Percentiles rank a stretch among this genome's conserved stretches.
phyloP scores from a whole-genome alignment of 768 basidiomycete genomes.

The Boletus huronensis region DNA sequence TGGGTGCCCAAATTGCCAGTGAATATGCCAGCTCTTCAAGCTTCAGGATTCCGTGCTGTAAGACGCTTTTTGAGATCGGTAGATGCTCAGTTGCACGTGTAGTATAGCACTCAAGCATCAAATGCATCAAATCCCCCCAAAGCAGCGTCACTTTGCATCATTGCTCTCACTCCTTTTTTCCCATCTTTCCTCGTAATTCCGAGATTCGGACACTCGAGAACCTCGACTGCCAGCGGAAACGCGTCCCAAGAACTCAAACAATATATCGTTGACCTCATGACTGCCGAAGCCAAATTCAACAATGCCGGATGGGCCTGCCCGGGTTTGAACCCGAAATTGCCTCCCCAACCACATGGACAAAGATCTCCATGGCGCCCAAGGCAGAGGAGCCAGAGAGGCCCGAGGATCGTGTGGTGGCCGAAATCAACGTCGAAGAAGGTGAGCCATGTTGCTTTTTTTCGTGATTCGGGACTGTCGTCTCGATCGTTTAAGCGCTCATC shows the following conservation, averaged over 20 bases:
- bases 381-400: slow-evolving; percentile 38
- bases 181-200: no score
- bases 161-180: no score
- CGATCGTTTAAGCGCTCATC: background rate
- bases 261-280: slow-evolving; percentile 20
- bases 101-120: slow-evolving; percentile 16
- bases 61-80: no score
- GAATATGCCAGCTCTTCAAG: no score
- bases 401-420: slow-evolving; percentile 46
- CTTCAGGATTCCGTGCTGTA: no score
- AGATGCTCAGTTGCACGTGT: no score
- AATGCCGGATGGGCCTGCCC: slow-evolving; percentile 7
- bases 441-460: background rate
- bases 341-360: slow-evolving; percentile 34
- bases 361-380: slow-evolving; percentile 42
- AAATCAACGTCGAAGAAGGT: slow-evolving; percentile 45
- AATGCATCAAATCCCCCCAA: no score
- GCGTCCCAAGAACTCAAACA: slow-evolving; percentile 28
- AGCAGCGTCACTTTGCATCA: no score
- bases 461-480: background rate
- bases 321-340: slow-evolving; percentile 23
- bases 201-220: slow-evolving; percentile 15
- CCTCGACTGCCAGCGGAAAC: slow-evolving; percentile 29
- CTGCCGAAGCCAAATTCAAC: slow-evolving; percentile 2
- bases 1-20: no score